Evolutionary conservation across 2,329 filamentous ascomycete genomes (phyloP).

Genomic region (Ramularia endophylla): DNA sequence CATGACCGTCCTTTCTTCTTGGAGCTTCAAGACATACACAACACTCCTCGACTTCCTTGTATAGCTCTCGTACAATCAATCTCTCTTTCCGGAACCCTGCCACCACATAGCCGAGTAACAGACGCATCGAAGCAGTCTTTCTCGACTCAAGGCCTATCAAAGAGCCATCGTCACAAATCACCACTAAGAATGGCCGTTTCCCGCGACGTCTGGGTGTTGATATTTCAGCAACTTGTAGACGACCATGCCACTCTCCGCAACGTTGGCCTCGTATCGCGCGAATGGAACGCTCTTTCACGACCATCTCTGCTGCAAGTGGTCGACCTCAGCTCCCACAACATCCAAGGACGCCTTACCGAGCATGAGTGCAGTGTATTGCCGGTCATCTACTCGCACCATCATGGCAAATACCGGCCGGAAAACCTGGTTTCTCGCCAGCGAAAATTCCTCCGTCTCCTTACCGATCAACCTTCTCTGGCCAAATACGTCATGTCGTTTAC

Average conservation of each 20-base stretch:
- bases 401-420: conserved; percentile 2
- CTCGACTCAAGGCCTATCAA: too few species aligned
- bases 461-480: conserved; percentile 3
- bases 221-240: conserved; percentile 7
- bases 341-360: conserved; percentile 3
- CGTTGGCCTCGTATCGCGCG: conserved; percentile 6
- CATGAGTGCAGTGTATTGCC: neutral
- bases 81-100: too few species aligned
- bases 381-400: conserved; percentile 5
- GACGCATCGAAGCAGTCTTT: too few species aligned
- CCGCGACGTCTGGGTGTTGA: conserved; percentile 4
- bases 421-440: conserved; percentile 10
- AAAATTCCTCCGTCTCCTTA: conserved; percentile 8
- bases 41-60: too few species aligned
- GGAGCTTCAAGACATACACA: too few species aligned
- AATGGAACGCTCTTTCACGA: conserved; percentile 5
- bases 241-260: conserved; percentile 5
- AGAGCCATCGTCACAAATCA: too few species aligned
- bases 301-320: conserved; percentile 7
- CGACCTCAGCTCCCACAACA: conserved; percentile 12
- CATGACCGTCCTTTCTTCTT: too few species aligned
- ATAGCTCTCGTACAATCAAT: too few species aligned
- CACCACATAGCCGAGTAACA: too few species aligned
- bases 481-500: conserved; percentile 9
- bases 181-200: neutral